These are phyloP conservation scores for Melampsora abietis-canadensis DNA, from an alignment of 1,284 basidiomycete genomes.

Conservation along the genomic window DNA sequence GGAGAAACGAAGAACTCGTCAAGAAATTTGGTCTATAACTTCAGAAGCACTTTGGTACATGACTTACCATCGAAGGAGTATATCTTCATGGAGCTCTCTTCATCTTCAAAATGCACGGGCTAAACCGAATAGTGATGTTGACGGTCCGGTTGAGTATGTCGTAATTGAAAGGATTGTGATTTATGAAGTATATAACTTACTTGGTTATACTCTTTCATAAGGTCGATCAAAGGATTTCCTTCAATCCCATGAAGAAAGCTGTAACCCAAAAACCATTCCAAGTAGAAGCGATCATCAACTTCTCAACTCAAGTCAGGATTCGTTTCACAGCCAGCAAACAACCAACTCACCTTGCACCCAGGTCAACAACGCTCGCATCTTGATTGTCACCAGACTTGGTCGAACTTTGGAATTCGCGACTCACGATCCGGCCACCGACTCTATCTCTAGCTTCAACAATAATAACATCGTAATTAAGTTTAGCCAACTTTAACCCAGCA, in stretches of 20 bases:
- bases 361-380: not conserved
- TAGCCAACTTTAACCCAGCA: constrained; percentile 12
- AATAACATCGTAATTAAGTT: constrained; percentile 8
- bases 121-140: not conserved
- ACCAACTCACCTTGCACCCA: constrained; percentile 35
- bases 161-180: too few relatives aligned
- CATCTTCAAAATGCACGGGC: constrained; percentile 38
- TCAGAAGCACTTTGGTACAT: not conserved
- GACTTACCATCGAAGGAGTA: constrained; percentile 26
- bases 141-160: too few relatives aligned
- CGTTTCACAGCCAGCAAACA: too few relatives aligned
- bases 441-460: constrained; percentile 41
- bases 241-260: constrained; percentile 41
- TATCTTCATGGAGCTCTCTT: constrained; percentile 25
- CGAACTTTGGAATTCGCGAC: constrained; percentile 6
- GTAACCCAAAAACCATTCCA: not conserved
- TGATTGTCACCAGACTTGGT: not conserved
- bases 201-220: constrained; percentile 27
- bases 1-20: not conserved
- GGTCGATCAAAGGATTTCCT: constrained; percentile 29
- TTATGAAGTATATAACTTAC: not conserved
- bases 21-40: not conserved
- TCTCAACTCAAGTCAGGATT: too few relatives aligned
- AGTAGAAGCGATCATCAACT: too few relatives aligned
- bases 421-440: constrained; percentile 26